phyloP scores from a whole-genome alignment of 352 stramenopile species.

The Phytophthora macrochlamydospora region DNA sequence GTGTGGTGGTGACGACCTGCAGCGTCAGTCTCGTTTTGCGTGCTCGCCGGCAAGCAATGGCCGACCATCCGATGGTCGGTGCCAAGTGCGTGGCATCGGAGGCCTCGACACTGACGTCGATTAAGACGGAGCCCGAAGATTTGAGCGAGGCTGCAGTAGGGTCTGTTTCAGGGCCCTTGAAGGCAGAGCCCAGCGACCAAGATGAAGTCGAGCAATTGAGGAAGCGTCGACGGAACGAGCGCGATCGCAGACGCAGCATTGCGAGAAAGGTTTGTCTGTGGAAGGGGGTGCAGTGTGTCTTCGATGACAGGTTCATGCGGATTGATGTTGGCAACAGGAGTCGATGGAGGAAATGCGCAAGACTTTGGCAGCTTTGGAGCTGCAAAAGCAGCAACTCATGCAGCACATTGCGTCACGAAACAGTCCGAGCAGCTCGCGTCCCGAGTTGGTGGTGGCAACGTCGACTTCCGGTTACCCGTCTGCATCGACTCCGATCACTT shows the following conservation, averaged over 20 bases:
- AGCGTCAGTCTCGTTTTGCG: constrained; percentile 9
- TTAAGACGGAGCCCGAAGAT: neutral
- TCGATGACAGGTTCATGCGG: neutral
- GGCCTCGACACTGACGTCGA: neutral
- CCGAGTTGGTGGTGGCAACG: constrained; percentile 1
- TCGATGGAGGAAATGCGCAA: constrained; percentile 38
- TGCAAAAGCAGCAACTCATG: constrained; percentile 34
- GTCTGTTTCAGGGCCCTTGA: neutral
- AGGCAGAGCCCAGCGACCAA: neutral
- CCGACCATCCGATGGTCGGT: constrained; percentile 8
- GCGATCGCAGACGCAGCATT: constrained; percentile 41
- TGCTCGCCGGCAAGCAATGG: constrained; percentile 30
- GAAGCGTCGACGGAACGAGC: constrained; percentile 38
- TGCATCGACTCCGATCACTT: constrained; percentile 3
- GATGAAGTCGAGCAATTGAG: constrained; percentile 14
- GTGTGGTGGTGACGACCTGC: constrained; percentile 9
- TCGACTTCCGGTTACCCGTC: constrained; percentile 4
- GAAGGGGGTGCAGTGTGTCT: neutral
- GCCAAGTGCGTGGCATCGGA: neutral
- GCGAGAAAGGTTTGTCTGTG: constrained; percentile 37
- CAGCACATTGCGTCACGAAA: constrained; percentile 3
- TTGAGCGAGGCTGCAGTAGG: neutral
- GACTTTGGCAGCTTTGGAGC: constrained; percentile 34
- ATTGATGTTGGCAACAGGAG: constrained; percentile 16
- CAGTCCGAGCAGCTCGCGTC: neutral